Evolutionary conservation across 306 rosid species (phyloP), one percentile per base, ranked within the genome.

Genomic region (Bauhinia variegata): DNA sequence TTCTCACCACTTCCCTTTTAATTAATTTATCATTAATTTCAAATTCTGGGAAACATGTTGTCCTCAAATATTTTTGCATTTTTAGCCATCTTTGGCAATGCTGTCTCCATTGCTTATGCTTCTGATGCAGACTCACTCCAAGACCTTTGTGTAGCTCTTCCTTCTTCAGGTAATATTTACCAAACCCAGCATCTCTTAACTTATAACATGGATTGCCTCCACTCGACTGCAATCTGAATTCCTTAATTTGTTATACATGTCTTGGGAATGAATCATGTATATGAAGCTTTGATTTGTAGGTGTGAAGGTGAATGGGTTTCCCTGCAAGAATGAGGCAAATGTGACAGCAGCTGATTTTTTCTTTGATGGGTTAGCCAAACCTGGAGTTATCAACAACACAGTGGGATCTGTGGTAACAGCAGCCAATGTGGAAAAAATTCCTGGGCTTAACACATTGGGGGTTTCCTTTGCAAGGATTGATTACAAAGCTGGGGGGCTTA

Each of bases 391-490:
- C 5, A 84, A 84, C 82, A 84, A 60, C 77, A 80, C 88, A 10
- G 30, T 80, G 5, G 85, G 83, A 9, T 84, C 88, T 0, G 6
- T 74, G 39, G 88, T 80, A 10, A 84, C 77, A 4, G 71, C 60
- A 50, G 83, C 81, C 11, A 84, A 84, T 32, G 88, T 84, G 2
- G 81, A 80, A 2, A 78, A 80, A 73, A 74, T 84, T 30, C 75
- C 88, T n/a, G 85, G 88, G 5, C 85, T 84, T 0, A 84, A 84
- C 79, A 84, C 88, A 16, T 18, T 77, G 11, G 88, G 88, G 0
- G 75, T 84, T 3, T 84, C 88, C 0, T 41, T 77, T 11, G 67
- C 88, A 4, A 75, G 83, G 15, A 84, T 84, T 16, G 88, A 84
- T 74, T 84, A 32, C 43, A 76, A 70, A 36, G 60, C 83, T 4